Base-by-base conservation (phyloP, 768 basidiomycete species). In the Dacryopinax primogenitus region DNA sequence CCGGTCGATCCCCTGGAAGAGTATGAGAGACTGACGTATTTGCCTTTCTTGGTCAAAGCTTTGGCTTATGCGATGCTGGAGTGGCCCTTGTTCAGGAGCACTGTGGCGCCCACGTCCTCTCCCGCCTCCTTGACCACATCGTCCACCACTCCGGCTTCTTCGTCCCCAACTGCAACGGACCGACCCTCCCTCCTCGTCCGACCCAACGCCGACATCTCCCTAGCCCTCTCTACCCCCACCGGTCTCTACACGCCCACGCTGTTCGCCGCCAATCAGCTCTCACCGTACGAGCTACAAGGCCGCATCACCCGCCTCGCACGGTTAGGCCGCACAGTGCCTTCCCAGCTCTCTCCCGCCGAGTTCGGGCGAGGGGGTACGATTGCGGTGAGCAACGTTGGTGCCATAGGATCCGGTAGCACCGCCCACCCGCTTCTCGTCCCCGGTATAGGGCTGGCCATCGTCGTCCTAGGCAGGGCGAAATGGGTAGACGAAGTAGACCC, bases 201-300 rank as follows among this genome's bases (percentile, higher is more conserved):
- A 23, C 84, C 86, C 15, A 79, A 81, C 63, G 81, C 88, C 2
- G 90, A 92, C 75, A 86, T 94, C 71, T 77, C 78, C 39, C 77
- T 92, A 62, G 91, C 87, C 0, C 79, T 94, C 15, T 86, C 87
- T 2, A 91, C 89, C 0, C 86, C 87, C 0, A 86, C 87, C 1
- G 90, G 90, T 0, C 82, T 93, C 41, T 92, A 90, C 75, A 87
- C 89, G 0, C 90, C 91, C 0, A 86, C 87, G 3, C 74, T 92
- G 26, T 76, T 78, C 21, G 71, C 73, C 62, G 83, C 81, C 41
- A 80, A 90, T 70, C 74, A 75, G 1, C 75, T 76, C 61, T 83
- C 81, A 37, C 76, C 88, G 9, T 89, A 84, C 72, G 73, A 77
- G 2, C 78, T 92, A 66, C 81, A 86, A 3, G 82, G 84, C 0